A percentile compares a stretch with the other conserved stretches of the same genome.
These are phyloP conservation scores for Dissoconium aciculare DNA, from an alignment of 2,329 filamentous ascomycete genomes.

Conservation along the genomic window DNA sequence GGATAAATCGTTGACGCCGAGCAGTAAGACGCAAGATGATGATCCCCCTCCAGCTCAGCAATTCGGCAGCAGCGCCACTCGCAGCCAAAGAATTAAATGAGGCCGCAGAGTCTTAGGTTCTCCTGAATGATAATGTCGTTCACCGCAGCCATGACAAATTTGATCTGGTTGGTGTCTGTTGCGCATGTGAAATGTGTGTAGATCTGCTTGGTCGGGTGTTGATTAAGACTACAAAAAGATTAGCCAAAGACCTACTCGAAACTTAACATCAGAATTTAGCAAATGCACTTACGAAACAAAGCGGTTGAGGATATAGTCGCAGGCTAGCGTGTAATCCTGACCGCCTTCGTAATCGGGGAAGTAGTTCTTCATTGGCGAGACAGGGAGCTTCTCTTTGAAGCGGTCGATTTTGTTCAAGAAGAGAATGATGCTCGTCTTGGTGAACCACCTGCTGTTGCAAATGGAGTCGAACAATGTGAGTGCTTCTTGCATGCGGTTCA, in stretches of 20 bases:
- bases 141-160: conserved; percentile 98
- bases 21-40: too few species aligned
- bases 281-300: conserved; percentile 49
- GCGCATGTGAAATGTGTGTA: conserved; percentile 99
- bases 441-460: conserved; percentile 58
- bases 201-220: conserved; percentile 98
- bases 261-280: too few species aligned
- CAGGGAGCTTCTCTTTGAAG: conserved; percentile 59
- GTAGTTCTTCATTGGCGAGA: conserved; percentile 62
- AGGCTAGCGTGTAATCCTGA: conserved; percentile 86
- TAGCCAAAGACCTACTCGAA: too few species aligned
- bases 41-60: too few species aligned
- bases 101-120: conserved; percentile 88
- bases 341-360: conserved; percentile 77
- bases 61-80: too few species aligned
- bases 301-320: conserved; percentile 97
- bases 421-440: conserved; percentile 57
- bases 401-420: conserved; percentile 64
- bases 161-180: conserved; percentile 95
- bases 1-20: too few species aligned
- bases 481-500: conserved; percentile 63
- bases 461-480: conserved; percentile 58
- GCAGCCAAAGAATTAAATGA: too few species aligned
- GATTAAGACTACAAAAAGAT: conserved; percentile 51
- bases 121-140: conserved; percentile 99